Evolutionary conservation across 306 rosid species (phyloP), one percentile per base, ranked within the genome.

Genomic region (Rosa rugosa): DNA sequence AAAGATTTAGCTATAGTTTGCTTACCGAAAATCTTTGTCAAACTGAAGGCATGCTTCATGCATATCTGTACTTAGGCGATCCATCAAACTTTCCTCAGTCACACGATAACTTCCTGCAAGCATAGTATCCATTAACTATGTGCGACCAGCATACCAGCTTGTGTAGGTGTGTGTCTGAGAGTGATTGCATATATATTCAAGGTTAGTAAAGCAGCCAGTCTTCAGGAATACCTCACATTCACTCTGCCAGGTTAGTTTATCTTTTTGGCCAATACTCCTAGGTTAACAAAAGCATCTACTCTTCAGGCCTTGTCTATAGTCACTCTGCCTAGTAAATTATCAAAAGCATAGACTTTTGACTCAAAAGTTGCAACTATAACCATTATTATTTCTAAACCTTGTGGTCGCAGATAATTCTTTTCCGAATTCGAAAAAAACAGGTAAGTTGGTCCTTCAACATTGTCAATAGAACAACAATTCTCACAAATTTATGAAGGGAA

Each of bases 11-110:
- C 1, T 22, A 5, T 20, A 51, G 45, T 79, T 54, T 69, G 47
- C 73, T 57, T 76, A 91, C 98, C 89, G 86, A 92, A 94, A 89
- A 54, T 84, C 88, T 63, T 83, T 86, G 86, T 87, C 90, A 73
- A 91, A 89, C 80, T 83, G 86, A 79, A 89, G 91, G 80, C 93
- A 90, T 50, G 91, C 87, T 75, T 88, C 85, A 72, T 86, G 91
- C 89, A 89, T 86, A 80, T 88, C 88, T 72, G 86, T 91, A 69
- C 73, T 81, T 69, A 89, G 68, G 75, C 89, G 88, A 38, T 94
- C 91, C 87, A 80, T 87, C 92, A 94, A 80, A 80, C 91, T 86
- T 82, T 91, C 94, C 68, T 73, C 79, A 1, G 94, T 89, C 76
- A 91, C 91, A 34, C 82, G 87, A 72, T 50, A 90, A 51, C 17